phyloP scores from a whole-genome alignment of 345 rosid species.

The Boechera divaricarpa region DNA sequence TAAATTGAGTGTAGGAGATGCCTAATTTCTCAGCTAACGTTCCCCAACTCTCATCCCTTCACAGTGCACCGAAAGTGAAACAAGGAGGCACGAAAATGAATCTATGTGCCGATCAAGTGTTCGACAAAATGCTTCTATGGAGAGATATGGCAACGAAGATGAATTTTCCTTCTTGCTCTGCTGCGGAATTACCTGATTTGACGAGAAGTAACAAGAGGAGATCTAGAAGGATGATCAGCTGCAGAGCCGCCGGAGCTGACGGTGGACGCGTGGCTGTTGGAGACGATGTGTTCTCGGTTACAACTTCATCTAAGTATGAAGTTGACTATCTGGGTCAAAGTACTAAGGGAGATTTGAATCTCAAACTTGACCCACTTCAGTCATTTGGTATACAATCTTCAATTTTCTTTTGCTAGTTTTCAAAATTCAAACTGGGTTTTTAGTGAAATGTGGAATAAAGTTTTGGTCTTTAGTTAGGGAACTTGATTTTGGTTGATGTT shows the following conservation, averaged over 20 bases:
- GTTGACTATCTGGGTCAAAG: slow-evolving; percentile 96
- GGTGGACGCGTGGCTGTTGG: slow-evolving; percentile 47
- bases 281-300: slow-evolving; percentile 71
- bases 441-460: not conserved
- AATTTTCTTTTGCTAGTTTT: not conserved
- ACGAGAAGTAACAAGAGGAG: slow-evolving; percentile 26
- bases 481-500: slow-evolving; percentile 11
- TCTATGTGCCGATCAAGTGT: slow-evolving; percentile 38
- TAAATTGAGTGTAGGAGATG: slow-evolving; percentile 1
- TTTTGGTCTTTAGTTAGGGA: slow-evolving; percentile 12
- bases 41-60: slow-evolving; percentile 35
- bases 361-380: slow-evolving; percentile 68
- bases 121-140: slow-evolving; percentile 39
- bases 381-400: slow-evolving; percentile 38
- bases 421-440: not conserved
- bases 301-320: slow-evolving; percentile 62
- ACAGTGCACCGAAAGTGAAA: slow-evolving; percentile 7
- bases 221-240: slow-evolving; percentile 44
- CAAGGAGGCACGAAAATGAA: not conserved
- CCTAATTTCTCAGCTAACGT: slow-evolving; percentile 33
- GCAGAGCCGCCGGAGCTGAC: slow-evolving; percentile 43
- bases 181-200: slow-evolving; percentile 1
- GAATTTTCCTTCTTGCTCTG: slow-evolving; percentile 10
- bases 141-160: slow-evolving; percentile 31
- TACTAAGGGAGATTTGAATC: slow-evolving; percentile 93